Evolutionary conservation across 768 basidiomycete species (phyloP).

Genomic region (Boletus patriciae): DNA sequence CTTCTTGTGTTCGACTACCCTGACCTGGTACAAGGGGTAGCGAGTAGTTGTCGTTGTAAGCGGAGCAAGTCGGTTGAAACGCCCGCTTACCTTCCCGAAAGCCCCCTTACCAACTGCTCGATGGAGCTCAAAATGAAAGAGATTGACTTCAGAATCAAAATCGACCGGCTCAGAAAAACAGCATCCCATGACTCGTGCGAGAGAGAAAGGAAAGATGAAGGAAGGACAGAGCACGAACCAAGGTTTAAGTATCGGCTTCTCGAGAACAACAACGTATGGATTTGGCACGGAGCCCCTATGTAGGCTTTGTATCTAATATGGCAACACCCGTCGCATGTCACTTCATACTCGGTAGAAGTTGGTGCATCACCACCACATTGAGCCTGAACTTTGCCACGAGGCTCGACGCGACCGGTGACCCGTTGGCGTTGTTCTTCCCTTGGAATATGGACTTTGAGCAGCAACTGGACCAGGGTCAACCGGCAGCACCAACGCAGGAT

Average conservation of each 20-base stretch:
- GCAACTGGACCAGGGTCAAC: slow-evolving; percentile 26
- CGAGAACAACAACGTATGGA: slow-evolving; percentile 37
- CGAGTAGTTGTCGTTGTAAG: neutral
- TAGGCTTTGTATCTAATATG: slow-evolving; percentile 26
- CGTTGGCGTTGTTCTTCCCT: slow-evolving; percentile 2
- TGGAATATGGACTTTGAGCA: slow-evolving; percentile 38
- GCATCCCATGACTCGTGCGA: slow-evolving; percentile 55
- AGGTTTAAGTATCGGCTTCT: slow-evolving; percentile 25
- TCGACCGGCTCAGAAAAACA: slow-evolving; percentile 75
- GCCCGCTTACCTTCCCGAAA: slow-evolving; percentile 82
- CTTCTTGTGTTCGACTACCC: slow-evolving; percentile 95
- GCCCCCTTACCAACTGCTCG: slow-evolving; percentile 96
- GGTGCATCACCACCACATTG: too few species aligned
- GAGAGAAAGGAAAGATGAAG: slow-evolving; percentile 35
- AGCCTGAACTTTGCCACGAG: slow-evolving; percentile 2
- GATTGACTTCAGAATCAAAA: slow-evolving; percentile 79
- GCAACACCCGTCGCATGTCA: slow-evolving; percentile 1
- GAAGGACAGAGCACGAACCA: slow-evolving; percentile 21
- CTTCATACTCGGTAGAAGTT: neutral
- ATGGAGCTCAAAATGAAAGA: slow-evolving; percentile 96
- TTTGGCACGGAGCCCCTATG: slow-evolving; percentile 22
- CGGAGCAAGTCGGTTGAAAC: neutral
- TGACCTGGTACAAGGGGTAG: slow-evolving; percentile 55
- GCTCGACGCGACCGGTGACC: neutral
- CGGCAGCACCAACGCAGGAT: slow-evolving; percentile 57